Conservation (phyloP, 257 asterid species). For the Nicotiana knightiana region DNA sequence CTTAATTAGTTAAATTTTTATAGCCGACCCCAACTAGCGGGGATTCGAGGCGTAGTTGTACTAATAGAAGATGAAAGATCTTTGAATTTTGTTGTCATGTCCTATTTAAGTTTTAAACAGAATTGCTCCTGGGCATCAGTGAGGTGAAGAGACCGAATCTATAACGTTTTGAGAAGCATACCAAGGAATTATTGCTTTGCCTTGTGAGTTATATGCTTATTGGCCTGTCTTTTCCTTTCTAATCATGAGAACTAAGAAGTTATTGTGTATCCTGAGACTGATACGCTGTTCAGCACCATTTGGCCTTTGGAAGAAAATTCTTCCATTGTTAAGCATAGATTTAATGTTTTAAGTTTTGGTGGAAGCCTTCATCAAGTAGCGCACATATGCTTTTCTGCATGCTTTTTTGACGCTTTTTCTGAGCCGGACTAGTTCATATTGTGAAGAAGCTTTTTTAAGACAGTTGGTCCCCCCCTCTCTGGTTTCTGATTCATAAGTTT, state of each 20-base stretch:
- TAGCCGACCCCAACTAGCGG: neutral
- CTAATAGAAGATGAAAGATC: neutral
- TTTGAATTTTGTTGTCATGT: neutral
- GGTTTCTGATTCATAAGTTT: constrained; percentile 10
- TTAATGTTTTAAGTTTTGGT: neutral
- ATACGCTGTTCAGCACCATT: neutral
- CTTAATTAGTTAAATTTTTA: neutral
- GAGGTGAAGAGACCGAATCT: neutral
- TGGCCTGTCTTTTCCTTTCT: neutral
- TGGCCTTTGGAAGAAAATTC: neutral
- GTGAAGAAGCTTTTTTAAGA: neutral
- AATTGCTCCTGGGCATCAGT: neutral
- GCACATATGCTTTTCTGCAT: neutral
- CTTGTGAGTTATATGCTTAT: neutral
- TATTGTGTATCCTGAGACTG: neutral
- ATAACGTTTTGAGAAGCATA: neutral
- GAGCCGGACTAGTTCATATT: neutral
- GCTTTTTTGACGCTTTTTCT: neutral
- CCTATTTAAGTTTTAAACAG: neutral
- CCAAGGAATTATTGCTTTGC: constrained; percentile 1
- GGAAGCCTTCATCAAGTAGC: neutral
- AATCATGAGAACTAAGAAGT: neutral
- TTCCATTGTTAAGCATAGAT: neutral
- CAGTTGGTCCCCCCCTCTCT: neutral
- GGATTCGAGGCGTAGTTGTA: neutral